These are phyloP conservation scores for Starmerella apicola DNA, from an alignment of 805 yeast genomes.

Conservation along the genomic window DNA sequence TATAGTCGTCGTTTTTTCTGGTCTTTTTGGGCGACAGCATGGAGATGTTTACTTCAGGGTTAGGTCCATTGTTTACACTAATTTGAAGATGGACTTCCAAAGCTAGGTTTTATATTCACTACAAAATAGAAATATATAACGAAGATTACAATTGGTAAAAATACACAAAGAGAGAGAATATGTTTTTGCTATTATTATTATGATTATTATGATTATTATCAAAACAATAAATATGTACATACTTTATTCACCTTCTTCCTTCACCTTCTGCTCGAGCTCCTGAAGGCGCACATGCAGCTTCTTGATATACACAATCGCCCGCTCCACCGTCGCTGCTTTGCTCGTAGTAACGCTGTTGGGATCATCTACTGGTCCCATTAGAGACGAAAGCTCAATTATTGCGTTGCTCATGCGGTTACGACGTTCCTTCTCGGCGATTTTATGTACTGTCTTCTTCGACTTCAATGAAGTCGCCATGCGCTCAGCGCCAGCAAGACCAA, in stretches of 20 bases:
- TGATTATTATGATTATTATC: background rate
- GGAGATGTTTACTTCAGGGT: too few relatives aligned
- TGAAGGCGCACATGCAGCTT: slow-evolving; percentile 27
- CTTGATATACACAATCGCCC: slow-evolving; percentile 62
- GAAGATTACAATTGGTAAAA: too few relatives aligned
- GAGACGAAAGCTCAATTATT: slow-evolving; percentile 53
- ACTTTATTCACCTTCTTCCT: too few relatives aligned
- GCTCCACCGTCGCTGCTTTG: slow-evolving; percentile 90
- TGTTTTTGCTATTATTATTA: too few relatives aligned
- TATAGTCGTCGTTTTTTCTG: slow-evolving; percentile 12
- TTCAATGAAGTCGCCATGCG: slow-evolving; percentile 29
- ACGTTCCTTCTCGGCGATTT: slow-evolving; percentile 91
- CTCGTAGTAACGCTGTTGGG: slow-evolving; percentile 29
- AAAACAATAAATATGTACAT: slow-evolving; percentile 1
- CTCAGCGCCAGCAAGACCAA: slow-evolving; percentile 33
- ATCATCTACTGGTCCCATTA: slow-evolving; percentile 44
- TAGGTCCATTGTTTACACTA: too few relatives aligned
- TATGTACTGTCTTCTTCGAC: slow-evolving; percentile 60
- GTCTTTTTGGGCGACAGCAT: background rate
- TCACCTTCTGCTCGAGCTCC: slow-evolving; percentile 26
- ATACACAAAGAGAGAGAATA: too few relatives aligned
- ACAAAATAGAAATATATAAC: too few relatives aligned
- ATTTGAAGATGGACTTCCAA: too few relatives aligned
- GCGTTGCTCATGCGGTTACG: slow-evolving; percentile 87
- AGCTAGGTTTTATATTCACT: too few relatives aligned